Percentiles rank a stretch among this genome's conserved stretches.
Conservation (phyloP, 352 stramenopile species). For the Sclerospora graminicola region DNA sequence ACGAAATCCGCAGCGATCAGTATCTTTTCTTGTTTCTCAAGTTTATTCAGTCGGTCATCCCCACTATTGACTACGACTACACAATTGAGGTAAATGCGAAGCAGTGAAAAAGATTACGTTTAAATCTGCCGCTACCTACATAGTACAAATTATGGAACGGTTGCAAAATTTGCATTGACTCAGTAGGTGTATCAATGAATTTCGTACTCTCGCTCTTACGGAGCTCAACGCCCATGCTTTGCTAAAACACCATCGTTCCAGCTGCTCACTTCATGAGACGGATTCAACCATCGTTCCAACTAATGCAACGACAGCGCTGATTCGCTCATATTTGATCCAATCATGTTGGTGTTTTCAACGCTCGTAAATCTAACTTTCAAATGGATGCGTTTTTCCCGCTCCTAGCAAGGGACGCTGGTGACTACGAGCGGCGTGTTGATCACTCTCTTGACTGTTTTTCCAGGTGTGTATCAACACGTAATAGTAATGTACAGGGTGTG, state of each 20-base stretch:
- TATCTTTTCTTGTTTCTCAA: slow-evolving; percentile 99
- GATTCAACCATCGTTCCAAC: too few relatives aligned
- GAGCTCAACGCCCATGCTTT: too few relatives aligned
- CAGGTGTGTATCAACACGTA: slow-evolving; percentile 14
- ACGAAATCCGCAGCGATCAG: slow-evolving; percentile 88
- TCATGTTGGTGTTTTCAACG: background rate
- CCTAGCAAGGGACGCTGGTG: slow-evolving; percentile 15
- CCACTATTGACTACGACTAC: slow-evolving; percentile 99
- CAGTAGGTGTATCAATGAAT: too few relatives aligned
- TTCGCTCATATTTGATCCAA: slow-evolving; percentile 6
- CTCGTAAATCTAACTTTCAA: slow-evolving; percentile 5
- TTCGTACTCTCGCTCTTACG: too few relatives aligned
- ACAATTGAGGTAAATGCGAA: slow-evolving; percentile 93
- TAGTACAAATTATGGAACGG: too few relatives aligned
- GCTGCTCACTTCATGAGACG: too few relatives aligned
- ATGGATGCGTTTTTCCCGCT: slow-evolving; percentile 48
- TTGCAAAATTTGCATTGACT: too few relatives aligned
- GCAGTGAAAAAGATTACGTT: slow-evolving; percentile 20
- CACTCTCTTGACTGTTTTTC: slow-evolving; percentile 16
- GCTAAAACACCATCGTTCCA: too few relatives aligned
- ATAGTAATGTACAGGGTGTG: background rate
- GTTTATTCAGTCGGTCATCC: slow-evolving; percentile 98
- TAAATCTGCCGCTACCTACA: too few relatives aligned
- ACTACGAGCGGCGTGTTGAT: slow-evolving; percentile 7
- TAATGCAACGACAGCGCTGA: too few relatives aligned